Base-by-base conservation (phyloP, 768 basidiomycete genomes). In the Serendipita sp. region DNA sequence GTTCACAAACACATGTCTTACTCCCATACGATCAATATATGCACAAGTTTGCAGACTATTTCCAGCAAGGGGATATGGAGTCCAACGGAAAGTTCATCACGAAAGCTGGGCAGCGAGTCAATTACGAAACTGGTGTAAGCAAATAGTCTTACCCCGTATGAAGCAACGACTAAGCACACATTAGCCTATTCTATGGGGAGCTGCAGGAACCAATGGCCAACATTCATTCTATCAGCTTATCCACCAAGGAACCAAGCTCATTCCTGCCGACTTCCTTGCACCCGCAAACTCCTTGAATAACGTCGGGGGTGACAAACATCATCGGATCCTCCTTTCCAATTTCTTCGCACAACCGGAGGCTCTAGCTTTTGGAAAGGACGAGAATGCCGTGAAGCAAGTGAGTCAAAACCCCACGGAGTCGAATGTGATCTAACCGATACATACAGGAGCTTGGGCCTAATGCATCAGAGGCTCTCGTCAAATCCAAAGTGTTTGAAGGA, bases 41-140 rank as follows among this genome's bases (percentile, higher is more conserved):
- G 68, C 91, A 97, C 82, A 96, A 95, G 75, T 99, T 99, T 70
- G 95, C 96, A 44, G 96, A 99, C 75, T 98, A 98, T 80, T 99
- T 99, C 89, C 96, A 97, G 75, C 96, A 98, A 81, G 95, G 94
- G 52, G 96, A 99, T 75, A 99, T 99, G 96, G 96, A 99, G 76
- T 96, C 92, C 28, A 97, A 99, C 74, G 96, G 96, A 65, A 99
- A 98, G 79, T 89, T 83, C 64, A 82, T 97, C 67, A 98, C 96
- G 69, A 99, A 98, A 78, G 80, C 83, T 66, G 96, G 96, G 4
- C 80, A 89, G 68, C 88, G 89, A 63, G 95, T 99, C 10, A 76
- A 89, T 76, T 99, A 98, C 77, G 85, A 98, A 78, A 98, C 95
- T 64, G 96, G 95, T 64, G 92, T 93, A 77, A 56, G 89, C 5